Base-by-base conservation (phyloP, 495 filamentous ascomycete genomes). In the Trichoderma erinaceum region DNA sequence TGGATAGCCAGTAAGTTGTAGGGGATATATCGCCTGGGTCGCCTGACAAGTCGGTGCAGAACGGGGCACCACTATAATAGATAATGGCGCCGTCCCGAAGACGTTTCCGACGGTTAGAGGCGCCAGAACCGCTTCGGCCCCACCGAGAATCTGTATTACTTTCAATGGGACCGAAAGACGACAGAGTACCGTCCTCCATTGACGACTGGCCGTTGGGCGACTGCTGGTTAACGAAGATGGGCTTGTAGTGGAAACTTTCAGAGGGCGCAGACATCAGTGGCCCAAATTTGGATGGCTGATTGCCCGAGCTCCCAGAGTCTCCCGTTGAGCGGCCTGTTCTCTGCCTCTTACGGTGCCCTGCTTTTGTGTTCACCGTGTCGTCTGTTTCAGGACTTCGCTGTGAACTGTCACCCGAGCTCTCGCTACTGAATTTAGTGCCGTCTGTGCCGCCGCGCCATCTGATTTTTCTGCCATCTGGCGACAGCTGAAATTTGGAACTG, bases 41-140 rank as follows among this genome's bases (percentile, higher is more conserved):
- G n/a, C 87, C 84, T 63, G 86, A 90, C 5, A 93, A 81, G 78
- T 94, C 91, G 15, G 87, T 92, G 75, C 86, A 92, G 74, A 93
- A 94, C 1, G 81, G 82, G 7, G 88, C 87, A 29, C 86, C 85
- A 67, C 88, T 89, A 75, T 93, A 94, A 73, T 89, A 94, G 63
- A 92, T 89, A 71, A 93, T 91, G 23, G 91, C 88, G 15, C 91
- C 91, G 71, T 86, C 87, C 21, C 82, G 82, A 15, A 76, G 78
- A 44, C 76, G 79, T 65, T 71, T 81, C 69, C 77, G 78, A 66
- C 80, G 77, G 65, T 78, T 77, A 29, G 76, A 74, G 2, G 41
- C 23, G 61, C 78, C 80, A 35, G 75, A 82, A 50, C 79, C 77
- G 70, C 79, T 82, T 38, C 76, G 77, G 46, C 74, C 76, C 76